Evolutionary conservation across 2,329 filamentous ascomycete species (phyloP), one percentile per base, ranked within the genome.

Genomic region (Nigrospora sphaerica): DNA sequence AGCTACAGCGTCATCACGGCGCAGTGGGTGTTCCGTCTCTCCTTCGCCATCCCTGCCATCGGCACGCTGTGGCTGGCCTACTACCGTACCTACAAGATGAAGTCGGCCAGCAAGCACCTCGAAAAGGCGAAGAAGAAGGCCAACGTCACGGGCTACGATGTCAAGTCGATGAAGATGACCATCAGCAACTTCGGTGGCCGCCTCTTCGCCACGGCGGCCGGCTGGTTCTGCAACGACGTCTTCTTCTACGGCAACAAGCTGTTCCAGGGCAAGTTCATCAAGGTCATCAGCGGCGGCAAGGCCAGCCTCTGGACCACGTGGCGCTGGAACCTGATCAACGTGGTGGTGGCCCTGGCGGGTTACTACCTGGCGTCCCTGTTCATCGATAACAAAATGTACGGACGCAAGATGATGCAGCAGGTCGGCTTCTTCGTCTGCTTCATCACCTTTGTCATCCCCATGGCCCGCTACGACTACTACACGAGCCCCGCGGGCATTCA

Each of bases 181-280:
- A 81, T 91, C 68, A 78, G 70, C 47, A 82, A 95, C 72, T 97
- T 96, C 56, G 89, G 90, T 41, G 85, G 86, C 44, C 89, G 92
- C 56, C 71, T 97, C 19, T 61, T 95, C 17, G 92, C 92, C 42
- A 96, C 92, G 17, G 83, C 91, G 12, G 87, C 87, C 47, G 80
- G 83, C 33, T 97, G 92, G 92, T 97, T 92, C 69, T 88, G 85
- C 72, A 97, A 97, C 67, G 92, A 97, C 62, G 86, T 97, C 55
- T 96, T 97, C 78, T 97, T 97, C 75, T 97, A 97, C 73, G 92
- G 92, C 57, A 96, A 95, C 84, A 96, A 95, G 78, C 84, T 96
- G 45, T 96, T 96, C 79, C 91, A 95, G 71, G 80, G 79, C 52
- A 80, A 92, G 63, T 96, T 96, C 71, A 95, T 96, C 69, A 73